Evolutionary conservation across 169 alveolate species (phyloP), one percentile per base, ranked within the genome.

Genomic region (Eimeria acervulina): DNA sequence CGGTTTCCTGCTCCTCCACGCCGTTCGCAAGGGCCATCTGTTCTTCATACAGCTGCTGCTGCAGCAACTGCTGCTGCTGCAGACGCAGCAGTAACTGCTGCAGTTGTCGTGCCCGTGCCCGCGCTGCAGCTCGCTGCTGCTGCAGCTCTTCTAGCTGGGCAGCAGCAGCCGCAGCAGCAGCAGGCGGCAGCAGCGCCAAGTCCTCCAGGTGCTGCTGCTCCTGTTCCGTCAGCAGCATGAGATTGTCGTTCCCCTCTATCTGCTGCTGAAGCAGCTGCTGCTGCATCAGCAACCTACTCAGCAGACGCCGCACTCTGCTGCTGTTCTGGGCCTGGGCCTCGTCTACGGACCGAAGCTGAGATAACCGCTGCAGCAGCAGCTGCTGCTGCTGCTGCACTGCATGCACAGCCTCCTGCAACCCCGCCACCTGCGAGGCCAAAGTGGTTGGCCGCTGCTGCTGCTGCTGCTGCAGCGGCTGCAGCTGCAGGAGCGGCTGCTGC

Each of bases 211-310:
- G 90, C 90, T 81, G 72, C 90, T 81, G 90, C 90, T 81, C 90
- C 38, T 31, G 70, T 8, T 68, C 42, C 13, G 55, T 42, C 23
- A 81, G 28, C 13, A 61, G 38, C 42, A 81, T 12, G n/a, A 81
- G 90, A 28, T 33, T 33, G 44, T 81, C 90, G 72, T 33, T 44
- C 19, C 55, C 90, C 40, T 81, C 72, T 42, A 44, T 68, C 90
- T 81, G 70, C 70, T 81, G 90, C 90, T 81, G 90, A 68, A 81
- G 90, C 90, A 44, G 70, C 90, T 81, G 90, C 90, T 81, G 90
- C 90, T 81, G 90, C 44, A 28, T 47, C 38, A 81, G 23, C 90
- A 81, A 28, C 90, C 90, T 42, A 70, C 70, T 81, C 31, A 81
- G 72, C 8, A 81, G 47, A 21, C 90, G 63, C 70, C 70, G 68